These are phyloP conservation scores for Dentipellis fragilis DNA, from an alignment of 768 basidiomycete species.

Conservation along the genomic window DNA sequence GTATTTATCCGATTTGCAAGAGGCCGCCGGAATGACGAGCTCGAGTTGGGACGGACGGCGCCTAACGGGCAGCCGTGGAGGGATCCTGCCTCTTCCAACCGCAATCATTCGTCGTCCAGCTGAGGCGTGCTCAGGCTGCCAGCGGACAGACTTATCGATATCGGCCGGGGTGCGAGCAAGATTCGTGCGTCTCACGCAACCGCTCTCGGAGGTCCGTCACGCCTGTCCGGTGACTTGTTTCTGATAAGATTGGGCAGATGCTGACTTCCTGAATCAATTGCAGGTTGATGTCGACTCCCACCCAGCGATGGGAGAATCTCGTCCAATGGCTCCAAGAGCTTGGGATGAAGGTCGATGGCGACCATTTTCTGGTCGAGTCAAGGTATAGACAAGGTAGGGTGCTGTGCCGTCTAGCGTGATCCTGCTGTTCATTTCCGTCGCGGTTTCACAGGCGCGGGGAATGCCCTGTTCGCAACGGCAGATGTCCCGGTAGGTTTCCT, in stretches of 20 bases:
- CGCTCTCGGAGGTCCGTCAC: too few relatives aligned
- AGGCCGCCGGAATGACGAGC: too few relatives aligned
- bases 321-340: constrained; percentile 10
- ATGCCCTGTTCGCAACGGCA: constrained; percentile 55
- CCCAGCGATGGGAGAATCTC: constrained; percentile 8
- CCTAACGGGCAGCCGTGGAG: too few relatives aligned
- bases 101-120: background rate
- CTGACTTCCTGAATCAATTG: background rate
- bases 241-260: background rate
- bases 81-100: too few relatives aligned
- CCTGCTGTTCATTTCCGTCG: background rate
- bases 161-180: too few relatives aligned
- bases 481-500: constrained; percentile 29
- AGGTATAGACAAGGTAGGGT: constrained; percentile 38
- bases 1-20: background rate
- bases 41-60: too few relatives aligned
- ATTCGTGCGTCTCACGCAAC: too few relatives aligned
- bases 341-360: constrained; percentile 19
- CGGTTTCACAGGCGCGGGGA: constrained; percentile 41
- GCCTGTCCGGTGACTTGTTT: too few relatives aligned
- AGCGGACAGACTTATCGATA: too few relatives aligned
- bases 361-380: constrained; percentile 40
- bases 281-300: background rate
- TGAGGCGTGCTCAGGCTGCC: too few relatives aligned
- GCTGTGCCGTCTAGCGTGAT: constrained; percentile 9